These are phyloP conservation scores for Heliosperma pusillum DNA, from an alignment of 148 eudicot genomes.

Conservation along the genomic window DNA sequence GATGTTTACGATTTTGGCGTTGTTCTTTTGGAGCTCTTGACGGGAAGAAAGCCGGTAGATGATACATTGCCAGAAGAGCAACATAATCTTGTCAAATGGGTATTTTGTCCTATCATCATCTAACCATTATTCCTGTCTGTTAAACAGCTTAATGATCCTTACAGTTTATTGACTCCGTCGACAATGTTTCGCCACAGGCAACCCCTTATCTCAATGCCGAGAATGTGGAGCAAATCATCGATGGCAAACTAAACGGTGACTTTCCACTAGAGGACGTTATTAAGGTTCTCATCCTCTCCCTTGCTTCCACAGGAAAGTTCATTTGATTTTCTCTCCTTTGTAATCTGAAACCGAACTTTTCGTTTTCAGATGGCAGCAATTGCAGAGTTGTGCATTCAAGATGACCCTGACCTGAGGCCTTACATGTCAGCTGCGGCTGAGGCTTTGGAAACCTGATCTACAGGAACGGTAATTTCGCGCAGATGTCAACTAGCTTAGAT, in stretches of 20 bases:
- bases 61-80: conserved; percentile 97
- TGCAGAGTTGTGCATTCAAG: conserved; percentile 1
- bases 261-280: conserved; percentile 34
- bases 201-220: conserved; percentile 91
- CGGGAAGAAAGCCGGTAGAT: conserved; percentile 94
- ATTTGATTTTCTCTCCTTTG: neutral
- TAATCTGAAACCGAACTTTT: neutral
- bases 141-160: neutral
- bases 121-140: neutral
- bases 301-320: neutral
- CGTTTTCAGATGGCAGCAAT: conserved; percentile 6
- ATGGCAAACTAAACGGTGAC: conserved; percentile 52
- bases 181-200: conserved; percentile 45
- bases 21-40: conserved; percentile 85
- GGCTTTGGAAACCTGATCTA: neutral
- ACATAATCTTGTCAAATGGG: conserved; percentile 96
- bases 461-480: too few relatives aligned
- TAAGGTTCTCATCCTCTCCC: conserved; percentile 43
- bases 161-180: neutral
- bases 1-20: conserved; percentile 95
- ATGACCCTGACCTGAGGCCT: conserved; percentile 7
- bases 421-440: conserved; percentile 3
- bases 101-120: conserved; percentile 17
- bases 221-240: conserved; percentile 91
- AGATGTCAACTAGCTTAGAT: too few relatives aligned